Percentiles rank a stretch among this genome's conserved stretches.
Evolutionary conservation across 345 rosid species (phyloP).

Genomic region (Anacardium occidentale): DNA sequence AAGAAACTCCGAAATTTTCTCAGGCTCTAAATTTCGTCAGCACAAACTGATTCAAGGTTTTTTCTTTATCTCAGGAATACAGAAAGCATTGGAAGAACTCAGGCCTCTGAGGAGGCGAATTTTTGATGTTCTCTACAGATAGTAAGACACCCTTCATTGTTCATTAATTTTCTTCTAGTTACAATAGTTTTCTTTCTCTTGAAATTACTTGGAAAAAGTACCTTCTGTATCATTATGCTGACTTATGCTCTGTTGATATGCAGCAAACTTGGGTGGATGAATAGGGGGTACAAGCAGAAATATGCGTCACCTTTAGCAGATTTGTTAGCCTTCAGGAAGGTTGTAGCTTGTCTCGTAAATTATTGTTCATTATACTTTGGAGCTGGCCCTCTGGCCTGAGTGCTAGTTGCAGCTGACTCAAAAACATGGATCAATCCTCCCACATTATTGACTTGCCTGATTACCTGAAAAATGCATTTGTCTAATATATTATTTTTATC

Average conservation of each 20-base stretch:
- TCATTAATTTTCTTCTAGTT: neutral
- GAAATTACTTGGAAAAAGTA: neutral
- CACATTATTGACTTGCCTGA: neutral
- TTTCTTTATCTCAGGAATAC: conserved; percentile 42
- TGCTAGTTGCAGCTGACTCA: neutral
- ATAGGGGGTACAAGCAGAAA: conserved; percentile 71
- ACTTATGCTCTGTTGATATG: conserved; percentile 20
- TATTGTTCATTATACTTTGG: neutral
- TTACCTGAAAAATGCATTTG: neutral
- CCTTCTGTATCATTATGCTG: neutral
- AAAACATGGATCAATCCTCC: neutral
- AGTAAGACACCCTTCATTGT: conserved; percentile 44
- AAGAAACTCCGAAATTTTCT: neutral
- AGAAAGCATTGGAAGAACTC: conserved; percentile 66
- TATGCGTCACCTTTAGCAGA: conserved; percentile 84
- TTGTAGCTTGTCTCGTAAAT: conserved; percentile 14
- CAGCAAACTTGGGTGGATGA: conserved; percentile 96
- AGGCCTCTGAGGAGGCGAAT: conserved; percentile 61
- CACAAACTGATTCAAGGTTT: neutral
- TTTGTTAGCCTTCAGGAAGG: conserved; percentile 96
- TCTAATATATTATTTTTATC: conserved; percentile 2
- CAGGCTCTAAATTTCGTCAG: conserved; percentile 10
- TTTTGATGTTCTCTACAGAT: conserved; percentile 66
- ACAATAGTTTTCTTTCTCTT: neutral
- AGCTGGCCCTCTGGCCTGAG: conserved; percentile 13